A percentile compares a stretch with the other conserved stretches of the same genome.
Conservation (phyloP, 1,284 basidiomycete genomes). For the Cutaneotrichosporon sp. region DNA sequence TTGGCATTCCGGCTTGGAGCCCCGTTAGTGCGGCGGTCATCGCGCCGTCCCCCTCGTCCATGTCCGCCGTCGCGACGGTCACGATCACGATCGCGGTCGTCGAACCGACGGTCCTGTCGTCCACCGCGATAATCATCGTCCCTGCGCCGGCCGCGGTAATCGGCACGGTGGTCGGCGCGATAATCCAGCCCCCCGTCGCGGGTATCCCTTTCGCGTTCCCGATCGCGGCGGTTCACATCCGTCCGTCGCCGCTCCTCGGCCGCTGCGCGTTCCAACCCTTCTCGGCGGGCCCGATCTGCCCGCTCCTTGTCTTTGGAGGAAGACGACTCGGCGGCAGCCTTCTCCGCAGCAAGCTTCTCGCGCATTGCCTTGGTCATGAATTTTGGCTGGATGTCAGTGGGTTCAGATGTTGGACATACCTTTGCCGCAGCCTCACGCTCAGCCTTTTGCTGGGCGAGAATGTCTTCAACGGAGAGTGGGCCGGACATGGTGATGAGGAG, state of each 20-base stretch:
- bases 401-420: slow-evolving; percentile 54
- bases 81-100: slow-evolving; percentile 7
- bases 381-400: slow-evolving; percentile 63
- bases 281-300: slow-evolving; percentile 64
- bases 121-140: slow-evolving; percentile 2
- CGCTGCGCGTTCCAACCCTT: slow-evolving; percentile 70
- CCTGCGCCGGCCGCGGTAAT: slow-evolving; percentile 10
- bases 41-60: slow-evolving; percentile 13
- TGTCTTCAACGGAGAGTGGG: slow-evolving; percentile 62
- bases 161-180: slow-evolving; percentile 21
- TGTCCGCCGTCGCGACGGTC: slow-evolving; percentile 21
- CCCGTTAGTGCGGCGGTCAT: slow-evolving; percentile 5
- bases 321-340: slow-evolving; percentile 73
- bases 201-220: slow-evolving; percentile 16
- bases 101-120: slow-evolving; percentile 5
- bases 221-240: slow-evolving; percentile 30
- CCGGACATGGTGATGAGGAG: slow-evolving; percentile 15
- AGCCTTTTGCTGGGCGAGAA: slow-evolving; percentile 78
- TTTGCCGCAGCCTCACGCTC: slow-evolving; percentile 86
- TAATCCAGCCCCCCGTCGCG: slow-evolving; percentile 25
- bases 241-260: slow-evolving; percentile 62
- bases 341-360: slow-evolving; percentile 79
- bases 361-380: slow-evolving; percentile 86
- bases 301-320: slow-evolving; percentile 57
- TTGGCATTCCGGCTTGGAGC: slow-evolving; percentile 13